phyloP scores from a whole-genome alignment of 768 basidiomycete species.

The Leccinum longicurvipes region DNA sequence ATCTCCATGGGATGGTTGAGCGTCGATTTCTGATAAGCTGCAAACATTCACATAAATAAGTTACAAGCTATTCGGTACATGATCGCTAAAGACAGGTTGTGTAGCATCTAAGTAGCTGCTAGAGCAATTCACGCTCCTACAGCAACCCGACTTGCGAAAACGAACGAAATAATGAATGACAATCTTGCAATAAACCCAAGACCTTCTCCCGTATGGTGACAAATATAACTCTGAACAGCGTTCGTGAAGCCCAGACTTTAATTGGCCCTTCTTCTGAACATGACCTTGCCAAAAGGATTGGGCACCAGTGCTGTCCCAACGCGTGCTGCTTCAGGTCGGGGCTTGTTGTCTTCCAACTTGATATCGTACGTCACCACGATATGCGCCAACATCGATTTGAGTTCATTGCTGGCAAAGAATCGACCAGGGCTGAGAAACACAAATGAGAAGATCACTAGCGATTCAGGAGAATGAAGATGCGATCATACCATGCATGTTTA shows the following conservation, averaged over 20 bases:
- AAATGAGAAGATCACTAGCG: background rate
- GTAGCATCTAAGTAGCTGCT: no score
- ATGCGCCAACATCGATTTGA: constrained; percentile 13
- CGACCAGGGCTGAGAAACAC: constrained; percentile 6
- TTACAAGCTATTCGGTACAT: no score
- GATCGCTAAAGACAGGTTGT: no score
- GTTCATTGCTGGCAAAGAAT: constrained; percentile 10
- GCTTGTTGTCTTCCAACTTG: constrained; percentile 2
- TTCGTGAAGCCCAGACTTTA: no score
- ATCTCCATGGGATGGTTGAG: no score
- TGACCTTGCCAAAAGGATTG: background rate
- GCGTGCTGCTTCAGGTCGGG: background rate
- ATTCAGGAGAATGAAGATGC: background rate
- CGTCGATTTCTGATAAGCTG: no score
- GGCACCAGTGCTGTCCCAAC: background rate
- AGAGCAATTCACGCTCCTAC: background rate
- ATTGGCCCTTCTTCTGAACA: background rate
- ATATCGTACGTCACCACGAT: constrained; percentile 9
- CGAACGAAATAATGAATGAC: background rate
- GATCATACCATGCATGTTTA: constrained; percentile 17
- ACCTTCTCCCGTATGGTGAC: no score
- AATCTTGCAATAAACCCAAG: background rate
- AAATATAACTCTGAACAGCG: no score
- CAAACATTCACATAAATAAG: no score
- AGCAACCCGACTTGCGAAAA: background rate